Conservation (phyloP, 345 rosid species). For the Physaria fendleri region DNA sequence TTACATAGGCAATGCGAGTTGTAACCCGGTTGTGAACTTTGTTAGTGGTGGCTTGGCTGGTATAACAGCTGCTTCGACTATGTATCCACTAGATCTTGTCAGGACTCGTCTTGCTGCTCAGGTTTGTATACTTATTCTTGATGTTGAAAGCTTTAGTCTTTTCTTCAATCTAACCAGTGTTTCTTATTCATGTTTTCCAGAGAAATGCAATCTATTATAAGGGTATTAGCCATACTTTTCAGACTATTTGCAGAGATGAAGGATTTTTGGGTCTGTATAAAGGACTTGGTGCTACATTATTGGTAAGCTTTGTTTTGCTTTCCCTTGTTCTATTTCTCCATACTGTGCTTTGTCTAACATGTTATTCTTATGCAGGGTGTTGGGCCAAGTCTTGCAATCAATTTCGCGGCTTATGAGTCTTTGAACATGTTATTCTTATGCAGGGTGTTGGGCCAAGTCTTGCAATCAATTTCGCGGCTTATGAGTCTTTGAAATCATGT, state of each 20-base stretch:
- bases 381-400: constrained; percentile 88
- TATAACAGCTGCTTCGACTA: constrained; percentile 82
- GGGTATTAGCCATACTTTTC: constrained; percentile 72
- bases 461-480: constrained; percentile 83
- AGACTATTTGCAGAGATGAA: constrained; percentile 76
- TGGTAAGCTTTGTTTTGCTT: constrained; percentile 45
- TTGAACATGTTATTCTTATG: constrained; percentile 14
- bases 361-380: constrained; percentile 52
- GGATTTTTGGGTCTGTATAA: constrained; percentile 81
- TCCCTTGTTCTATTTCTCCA: neutral
- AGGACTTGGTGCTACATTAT: constrained; percentile 93
- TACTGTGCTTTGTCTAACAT: constrained; percentile 4
- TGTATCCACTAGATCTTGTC: constrained; percentile 92
- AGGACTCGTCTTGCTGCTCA: constrained; percentile 98
- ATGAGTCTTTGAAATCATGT: constrained; percentile 58
- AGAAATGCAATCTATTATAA: constrained; percentile 66
- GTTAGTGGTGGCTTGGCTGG: constrained; percentile 93
- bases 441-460: constrained; percentile 94
- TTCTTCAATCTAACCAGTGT: neutral
- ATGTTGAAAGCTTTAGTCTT: neutral
- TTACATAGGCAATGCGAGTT: constrained; percentile 31
- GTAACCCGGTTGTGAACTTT: constrained; percentile 51
- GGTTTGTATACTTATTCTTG: constrained; percentile 32
- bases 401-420: constrained; percentile 73
- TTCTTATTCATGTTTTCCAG: constrained; percentile 37